A percentile compares a stretch with the other conserved stretches of the same genome.
Evolutionary conservation across 805 yeast species (phyloP).

Genomic region (Schwanniomyces vanrijiae): DNA sequence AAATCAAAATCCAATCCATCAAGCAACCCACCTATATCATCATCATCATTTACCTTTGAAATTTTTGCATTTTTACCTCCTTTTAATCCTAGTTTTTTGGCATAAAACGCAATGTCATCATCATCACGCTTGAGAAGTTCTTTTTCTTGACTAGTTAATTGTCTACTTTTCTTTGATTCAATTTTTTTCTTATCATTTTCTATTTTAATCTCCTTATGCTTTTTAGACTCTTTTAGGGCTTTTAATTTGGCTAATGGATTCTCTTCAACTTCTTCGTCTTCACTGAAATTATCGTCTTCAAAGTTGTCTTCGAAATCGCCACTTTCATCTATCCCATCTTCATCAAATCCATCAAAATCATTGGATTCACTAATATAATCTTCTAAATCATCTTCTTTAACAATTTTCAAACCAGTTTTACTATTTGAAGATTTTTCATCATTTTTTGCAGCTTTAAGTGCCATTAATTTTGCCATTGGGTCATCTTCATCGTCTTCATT

Average conservation of each 20-base stretch:
- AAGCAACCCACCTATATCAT: conserved; percentile 76
- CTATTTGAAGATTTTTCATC: conserved; percentile 5
- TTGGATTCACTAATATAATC: conserved; percentile 33
- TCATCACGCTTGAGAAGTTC: conserved; percentile 61
- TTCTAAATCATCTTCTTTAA: conserved; percentile 30
- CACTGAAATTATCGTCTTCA: conserved; percentile 15
- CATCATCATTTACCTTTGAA: conserved; percentile 60
- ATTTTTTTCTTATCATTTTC: conserved; percentile 3
- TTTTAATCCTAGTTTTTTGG: conserved; percentile 72
- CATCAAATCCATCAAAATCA: conserved; percentile 43
- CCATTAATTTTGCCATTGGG: conserved; percentile 13
- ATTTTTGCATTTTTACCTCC: conserved; percentile 50
- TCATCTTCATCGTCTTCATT: conserved; percentile 6
- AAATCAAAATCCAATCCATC: conserved; percentile 69
- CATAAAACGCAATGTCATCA: conserved; percentile 77
- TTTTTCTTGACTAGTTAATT: conserved; percentile 41
- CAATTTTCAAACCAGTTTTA: conserved; percentile 18
- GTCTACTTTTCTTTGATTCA: conserved; percentile 7
- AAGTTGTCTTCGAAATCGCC: conserved; percentile 11
- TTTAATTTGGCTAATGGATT: conserved; percentile 28
- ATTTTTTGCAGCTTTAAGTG: conserved; percentile 9
- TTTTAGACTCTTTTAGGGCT: conserved; percentile 10
- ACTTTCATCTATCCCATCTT: conserved; percentile 34
- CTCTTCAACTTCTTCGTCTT: conserved; percentile 12
- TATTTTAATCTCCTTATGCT: conserved; percentile 5